Evolutionary conservation across 805 yeast genomes (phyloP).

Genomic region (Crinitomyces ghanaensis): DNA sequence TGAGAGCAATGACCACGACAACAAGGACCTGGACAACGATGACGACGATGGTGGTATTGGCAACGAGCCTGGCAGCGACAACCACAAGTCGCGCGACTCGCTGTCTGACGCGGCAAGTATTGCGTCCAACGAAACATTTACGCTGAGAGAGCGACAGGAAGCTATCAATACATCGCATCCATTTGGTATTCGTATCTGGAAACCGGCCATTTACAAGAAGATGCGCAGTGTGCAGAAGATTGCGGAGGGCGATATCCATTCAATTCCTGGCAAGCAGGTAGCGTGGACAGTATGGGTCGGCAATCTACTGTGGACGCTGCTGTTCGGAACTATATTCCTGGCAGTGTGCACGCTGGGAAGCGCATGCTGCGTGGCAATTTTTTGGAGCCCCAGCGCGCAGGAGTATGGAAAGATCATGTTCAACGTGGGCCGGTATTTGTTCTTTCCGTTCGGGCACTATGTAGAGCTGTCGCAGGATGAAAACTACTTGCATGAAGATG

Average conservation of each 20-base stretch:
- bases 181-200: slow-evolving; percentile 97
- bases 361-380: slow-evolving; percentile 31
- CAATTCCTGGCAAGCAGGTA: slow-evolving; percentile 43
- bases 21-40: too few species aligned
- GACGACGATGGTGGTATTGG: slow-evolving; percentile 9
- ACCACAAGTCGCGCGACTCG: slow-evolving; percentile 17
- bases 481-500: slow-evolving; percentile 76
- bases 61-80: slow-evolving; percentile 15
- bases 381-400: slow-evolving; percentile 37
- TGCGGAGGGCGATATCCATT: slow-evolving; percentile 91
- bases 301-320: slow-evolving; percentile 60
- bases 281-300: slow-evolving; percentile 53
- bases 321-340: slow-evolving; percentile 58
- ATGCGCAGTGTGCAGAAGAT: slow-evolving; percentile 80
- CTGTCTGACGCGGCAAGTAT: slow-evolving; percentile 29
- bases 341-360: slow-evolving; percentile 42
- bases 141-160: slow-evolving; percentile 83
- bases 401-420: slow-evolving; percentile 52
- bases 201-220: slow-evolving; percentile 92
- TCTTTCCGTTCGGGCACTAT: slow-evolving; percentile 83
- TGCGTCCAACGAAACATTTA: slow-evolving; percentile 62
- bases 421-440: slow-evolving; percentile 56
- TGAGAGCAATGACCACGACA: slow-evolving; percentile 5
- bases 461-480: slow-evolving; percentile 70
- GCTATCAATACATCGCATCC: slow-evolving; percentile 97